Conservation (phyloP, 2,329 filamentous ascomycete species). For the Epichloe sibirici region DNA sequence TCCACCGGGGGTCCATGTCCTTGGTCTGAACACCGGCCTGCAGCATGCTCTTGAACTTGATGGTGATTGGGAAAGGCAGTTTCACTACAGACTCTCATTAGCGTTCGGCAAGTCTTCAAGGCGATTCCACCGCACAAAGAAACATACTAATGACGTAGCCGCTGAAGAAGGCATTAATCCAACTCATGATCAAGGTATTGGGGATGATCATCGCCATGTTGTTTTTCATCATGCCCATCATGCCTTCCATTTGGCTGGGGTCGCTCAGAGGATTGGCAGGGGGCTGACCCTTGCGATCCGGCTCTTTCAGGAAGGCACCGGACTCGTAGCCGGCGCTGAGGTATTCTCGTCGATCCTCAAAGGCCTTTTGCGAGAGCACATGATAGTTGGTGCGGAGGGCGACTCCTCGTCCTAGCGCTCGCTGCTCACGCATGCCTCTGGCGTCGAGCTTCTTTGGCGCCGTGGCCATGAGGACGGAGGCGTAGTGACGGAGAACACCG, state of each 20-base stretch:
- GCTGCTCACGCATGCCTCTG: slow-evolving; percentile 71
- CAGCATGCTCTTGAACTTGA: slow-evolving; percentile 99
- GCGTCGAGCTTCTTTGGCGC: slow-evolving; percentile 73
- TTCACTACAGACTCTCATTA: slow-evolving; percentile 52
- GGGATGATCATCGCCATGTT: slow-evolving; percentile 99
- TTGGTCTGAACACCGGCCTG: slow-evolving; percentile 92
- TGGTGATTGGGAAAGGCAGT: slow-evolving; percentile 90
- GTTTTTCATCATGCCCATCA: slow-evolving; percentile 99
- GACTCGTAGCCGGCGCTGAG: slow-evolving; percentile 72
- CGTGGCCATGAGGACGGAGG: slow-evolving; percentile 76
- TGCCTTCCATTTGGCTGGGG: slow-evolving; percentile 93
- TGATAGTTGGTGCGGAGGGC: slow-evolving; percentile 74
- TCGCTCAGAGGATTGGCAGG: slow-evolving; percentile 91
- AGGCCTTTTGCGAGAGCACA: slow-evolving; percentile 65
- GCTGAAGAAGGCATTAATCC: slow-evolving; percentile 99
- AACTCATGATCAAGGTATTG: slow-evolving; percentile 98
- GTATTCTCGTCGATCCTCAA: slow-evolving; percentile 68
- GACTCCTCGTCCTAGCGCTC: slow-evolving; percentile 71
- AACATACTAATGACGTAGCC: slow-evolving; percentile 88
- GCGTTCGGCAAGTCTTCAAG: neutral
- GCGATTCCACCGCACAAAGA: no score
- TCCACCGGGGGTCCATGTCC: slow-evolving; percentile 96
- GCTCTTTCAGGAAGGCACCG: slow-evolving; percentile 81
- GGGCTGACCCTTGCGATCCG: slow-evolving; percentile 76
- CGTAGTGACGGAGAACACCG: slow-evolving; percentile 91